Evolutionary conservation across 495 filamentous ascomycete genomes (phyloP), one percentile per base, ranked within the genome.

Genomic region (Trichoderma parareesei): DNA sequence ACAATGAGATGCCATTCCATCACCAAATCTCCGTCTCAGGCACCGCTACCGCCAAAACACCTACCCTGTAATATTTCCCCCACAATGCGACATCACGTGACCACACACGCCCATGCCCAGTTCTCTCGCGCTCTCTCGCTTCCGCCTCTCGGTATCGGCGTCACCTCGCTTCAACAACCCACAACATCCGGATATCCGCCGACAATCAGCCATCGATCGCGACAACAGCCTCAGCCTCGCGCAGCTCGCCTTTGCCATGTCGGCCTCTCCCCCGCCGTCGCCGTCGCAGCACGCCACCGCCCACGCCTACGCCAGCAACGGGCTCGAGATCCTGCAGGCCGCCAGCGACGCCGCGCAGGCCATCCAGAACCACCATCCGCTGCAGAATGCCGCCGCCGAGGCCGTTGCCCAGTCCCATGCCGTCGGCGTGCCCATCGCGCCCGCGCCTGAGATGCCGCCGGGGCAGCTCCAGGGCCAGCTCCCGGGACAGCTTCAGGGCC

Each of bases 351-450:
- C 61, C 37, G 65, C 61, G 8, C 55, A 41, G 40, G 60, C 48
- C 65, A 49, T 37, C 60, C 40, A 38, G 33, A 27, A 41, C 42
- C 38, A 62, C 65, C 63, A 68, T 8, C 66, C 57, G 42, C 48
- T 67, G 10, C 64, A 68, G 53, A 77, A 76, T 62, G 67, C 59
- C 62, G 63, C 63, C 38, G 49, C 63, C 18, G 61, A 43, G 14
- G 61, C 43, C 14, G 61, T 63, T 16, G 43, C 43, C 40, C 41
- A 44, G 43, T 44, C 61, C 61, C 53, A 57, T 37, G 53, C 27
- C 53, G 53, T 57, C 53, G 53, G 53, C 14, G 53, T 57, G 53
- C 53, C 53, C 53, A 57, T 57, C 53, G 53, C 53, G 14, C 44
- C 43, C 9, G 38, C 60, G 37, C 60, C 60, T 11, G 38, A 40